These are phyloP conservation scores for Caryopteris hybrid DNA, from an alignment of 305 asterid genomes.

Conservation along the genomic window DNA sequence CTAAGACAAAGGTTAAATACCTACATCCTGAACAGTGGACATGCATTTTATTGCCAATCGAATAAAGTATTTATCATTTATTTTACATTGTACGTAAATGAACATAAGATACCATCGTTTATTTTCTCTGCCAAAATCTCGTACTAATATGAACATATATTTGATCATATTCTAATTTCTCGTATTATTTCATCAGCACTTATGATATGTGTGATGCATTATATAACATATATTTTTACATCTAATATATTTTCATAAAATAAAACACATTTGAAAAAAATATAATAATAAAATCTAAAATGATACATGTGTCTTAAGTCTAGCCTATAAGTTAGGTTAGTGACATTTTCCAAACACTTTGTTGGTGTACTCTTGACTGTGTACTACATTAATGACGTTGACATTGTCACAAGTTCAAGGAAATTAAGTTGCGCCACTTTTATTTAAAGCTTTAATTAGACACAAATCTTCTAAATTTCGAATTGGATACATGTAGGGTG, in stretches of 20 bases:
- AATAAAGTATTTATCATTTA: neutral
- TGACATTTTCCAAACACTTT: slow-evolving; percentile 12
- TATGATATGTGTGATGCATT: too few relatives aligned
- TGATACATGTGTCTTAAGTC: neutral
- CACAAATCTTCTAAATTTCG: too few relatives aligned
- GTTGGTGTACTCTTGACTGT: neutral
- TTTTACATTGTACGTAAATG: neutral
- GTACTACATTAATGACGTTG: neutral
- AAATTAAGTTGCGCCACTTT: neutral
- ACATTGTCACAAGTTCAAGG: neutral
- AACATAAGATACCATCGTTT: too few relatives aligned
- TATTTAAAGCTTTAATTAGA: neutral
- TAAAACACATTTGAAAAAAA: neutral
- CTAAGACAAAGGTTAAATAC: too few relatives aligned
- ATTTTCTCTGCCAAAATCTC: too few relatives aligned
- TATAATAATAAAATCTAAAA: neutral
- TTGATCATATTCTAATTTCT: too few relatives aligned
- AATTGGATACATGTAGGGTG: too few relatives aligned
- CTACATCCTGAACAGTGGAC: too few relatives aligned
- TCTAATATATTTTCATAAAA: neutral
- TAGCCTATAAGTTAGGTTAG: neutral
- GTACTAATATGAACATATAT: too few relatives aligned
- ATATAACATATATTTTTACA: too few relatives aligned
- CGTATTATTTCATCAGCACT: too few relatives aligned
- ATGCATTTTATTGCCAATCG: too few relatives aligned